Base-by-base conservation (phyloP, 2,329 filamentous ascomycete species). In the Ceratocystis cacaofunesta region DNA sequence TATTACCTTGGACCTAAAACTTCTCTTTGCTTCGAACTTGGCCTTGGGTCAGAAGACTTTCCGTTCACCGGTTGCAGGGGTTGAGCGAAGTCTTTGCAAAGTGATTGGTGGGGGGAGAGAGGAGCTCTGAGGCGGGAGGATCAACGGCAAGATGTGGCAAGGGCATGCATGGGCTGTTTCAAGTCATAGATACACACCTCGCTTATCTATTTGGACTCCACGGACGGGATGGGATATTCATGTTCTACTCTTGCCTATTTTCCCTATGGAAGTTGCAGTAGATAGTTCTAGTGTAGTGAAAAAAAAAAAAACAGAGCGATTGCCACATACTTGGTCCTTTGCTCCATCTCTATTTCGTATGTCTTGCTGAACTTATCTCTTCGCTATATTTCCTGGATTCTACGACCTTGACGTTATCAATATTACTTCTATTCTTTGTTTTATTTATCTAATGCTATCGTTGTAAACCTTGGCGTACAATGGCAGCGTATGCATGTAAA, bases 31-130 rank as follows among this genome's bases (percentile, higher is more conserved):
- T 62, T 62, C 60, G 28, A 41, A 41, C 32, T 62, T 41, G 60
- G 30, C 25, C 60, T 57, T 57, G 52, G 52, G 52, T 57, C 52
- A 57, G 52, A 57, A 57, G 52, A 57, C 52, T 57, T 17, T 30
- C 28, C 17, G n/a, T 22, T 50, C 52, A 57, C 52, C 52, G 25
- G 52, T 57, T 57, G 52, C 52, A 57, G 52, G 48, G 48, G 48
- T 25, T 8, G 32, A 57, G 12, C 52, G 3, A 32, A 6, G 7
- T 30, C 32, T 17, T 17, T 32, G 12, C 17, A 30, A 30, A n/a
- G 52, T 32, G n/a, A 57, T 57, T 57, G 52, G 52, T 17, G 28
- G 52, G 28, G 50, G 32, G 19, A 55, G 50, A 28, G 50, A 22
- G 52, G 17, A 57, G 52, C 12, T 30, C 22, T 17, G 52, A 57